A percentile compares a stretch with the other conserved stretches of the same genome.
Evolutionary conservation across 148 eudicot species (phyloP).

Genomic region (Dianthus caryophyllus): DNA sequence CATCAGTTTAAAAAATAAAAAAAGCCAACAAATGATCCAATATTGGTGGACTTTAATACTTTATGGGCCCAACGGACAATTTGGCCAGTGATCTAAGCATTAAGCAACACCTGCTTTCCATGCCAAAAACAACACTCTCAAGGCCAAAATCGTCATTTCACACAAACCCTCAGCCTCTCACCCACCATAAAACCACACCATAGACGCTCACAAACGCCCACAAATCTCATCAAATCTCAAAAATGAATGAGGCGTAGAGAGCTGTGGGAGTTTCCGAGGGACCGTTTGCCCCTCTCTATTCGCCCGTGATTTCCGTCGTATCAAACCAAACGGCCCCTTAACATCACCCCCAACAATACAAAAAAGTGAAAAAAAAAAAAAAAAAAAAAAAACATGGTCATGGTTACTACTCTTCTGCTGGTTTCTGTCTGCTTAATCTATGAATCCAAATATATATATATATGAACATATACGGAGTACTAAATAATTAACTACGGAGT

Average conservation of each 20-base stretch:
- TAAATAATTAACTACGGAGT: neutral
- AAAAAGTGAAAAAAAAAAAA: no score
- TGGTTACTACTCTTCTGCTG: neutral
- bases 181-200: neutral
- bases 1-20: no score
- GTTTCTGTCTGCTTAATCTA: no score
- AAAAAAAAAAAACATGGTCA: neutral
- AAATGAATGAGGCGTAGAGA: neutral
- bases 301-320: neutral
- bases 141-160: neutral
- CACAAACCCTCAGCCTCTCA: neutral
- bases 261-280: slow-evolving; percentile 1
- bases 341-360: no score
- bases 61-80: no score
- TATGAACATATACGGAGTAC: neutral
- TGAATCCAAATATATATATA: no score
- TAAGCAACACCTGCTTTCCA: no score
- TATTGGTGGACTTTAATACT: no score
- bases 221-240: neutral
- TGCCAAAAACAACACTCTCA: neutral
- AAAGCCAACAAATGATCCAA: no score
- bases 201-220: neutral
- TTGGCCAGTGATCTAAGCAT: no score
- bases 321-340: slow-evolving; percentile 1
- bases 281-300: slow-evolving; percentile 1